These are phyloP conservation scores for Nicotiana paniculata DNA, from an alignment of 257 asterid species.

Conservation along the genomic window DNA sequence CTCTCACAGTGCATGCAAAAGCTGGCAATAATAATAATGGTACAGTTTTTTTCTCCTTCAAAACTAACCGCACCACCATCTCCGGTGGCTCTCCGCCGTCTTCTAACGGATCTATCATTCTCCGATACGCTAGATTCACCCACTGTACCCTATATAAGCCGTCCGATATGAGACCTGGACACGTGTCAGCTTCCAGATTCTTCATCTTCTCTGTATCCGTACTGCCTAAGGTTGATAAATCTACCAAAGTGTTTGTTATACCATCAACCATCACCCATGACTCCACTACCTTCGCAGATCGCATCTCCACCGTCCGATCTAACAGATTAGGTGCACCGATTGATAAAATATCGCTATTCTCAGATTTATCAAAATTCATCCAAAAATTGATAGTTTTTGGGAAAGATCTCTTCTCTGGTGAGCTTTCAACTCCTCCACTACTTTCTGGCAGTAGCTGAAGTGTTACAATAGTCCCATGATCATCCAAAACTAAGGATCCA, in stretches of 20 bases:
- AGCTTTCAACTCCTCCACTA: neutral
- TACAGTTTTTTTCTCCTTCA: constrained; percentile 24
- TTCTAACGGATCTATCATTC: constrained; percentile 22
- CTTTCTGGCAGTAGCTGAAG: constrained; percentile 1
- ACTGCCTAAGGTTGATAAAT: constrained; percentile 19
- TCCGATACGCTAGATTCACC: constrained; percentile 34
- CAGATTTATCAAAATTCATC: neutral
- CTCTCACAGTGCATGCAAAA: constrained; percentile 46
- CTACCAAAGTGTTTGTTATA: constrained; percentile 15
- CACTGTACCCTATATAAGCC: constrained; percentile 32
- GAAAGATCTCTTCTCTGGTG: constrained; percentile 14
- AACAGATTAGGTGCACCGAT: neutral
- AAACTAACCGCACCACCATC: constrained; percentile 26
- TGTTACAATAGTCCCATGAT: neutral
- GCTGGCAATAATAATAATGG: neutral
- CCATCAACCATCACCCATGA: constrained; percentile 41
- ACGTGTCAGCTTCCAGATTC: constrained; percentile 32
- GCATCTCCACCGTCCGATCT: constrained; percentile 15
- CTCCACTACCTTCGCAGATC: constrained; percentile 20
- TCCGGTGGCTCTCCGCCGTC: constrained; percentile 13
- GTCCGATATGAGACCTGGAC: constrained; percentile 40
- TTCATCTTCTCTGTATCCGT: constrained; percentile 34
- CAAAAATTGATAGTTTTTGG: constrained; percentile 6
- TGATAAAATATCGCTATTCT: neutral
- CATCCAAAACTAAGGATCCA: constrained; percentile 3